phyloP scores from a whole-genome alignment of 305 asterid species.

The Solanum hybrid region DNA sequence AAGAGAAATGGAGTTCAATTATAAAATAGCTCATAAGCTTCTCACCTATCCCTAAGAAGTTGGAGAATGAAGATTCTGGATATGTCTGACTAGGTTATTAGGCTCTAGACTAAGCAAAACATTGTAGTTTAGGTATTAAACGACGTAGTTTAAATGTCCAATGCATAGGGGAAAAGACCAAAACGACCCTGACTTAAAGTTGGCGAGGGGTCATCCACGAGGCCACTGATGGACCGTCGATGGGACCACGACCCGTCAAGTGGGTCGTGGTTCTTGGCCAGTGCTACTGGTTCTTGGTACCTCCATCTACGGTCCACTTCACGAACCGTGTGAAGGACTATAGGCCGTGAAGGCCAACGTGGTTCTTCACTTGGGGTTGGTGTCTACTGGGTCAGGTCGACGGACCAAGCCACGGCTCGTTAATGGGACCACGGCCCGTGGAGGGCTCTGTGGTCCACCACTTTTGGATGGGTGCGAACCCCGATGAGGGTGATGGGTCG shows the following conservation, averaged over 20 bases:
- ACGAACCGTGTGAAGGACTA: not conserved
- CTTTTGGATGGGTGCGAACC: not conserved
- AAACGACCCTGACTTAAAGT: not conserved
- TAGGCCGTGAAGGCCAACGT: not conserved
- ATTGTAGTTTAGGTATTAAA: not conserved
- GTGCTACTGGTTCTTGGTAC: not conserved
- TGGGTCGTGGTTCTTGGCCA: not conserved
- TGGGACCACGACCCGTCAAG: not conserved
- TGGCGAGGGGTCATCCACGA: not conserved
- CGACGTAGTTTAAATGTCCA: not conserved
- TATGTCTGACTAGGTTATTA: too few species aligned
- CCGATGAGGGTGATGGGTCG: not conserved
- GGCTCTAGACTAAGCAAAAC: not conserved
- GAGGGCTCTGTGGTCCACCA: not conserved
- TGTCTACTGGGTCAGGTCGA: too few species aligned
- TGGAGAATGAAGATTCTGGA: not conserved
- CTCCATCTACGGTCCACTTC: not conserved
- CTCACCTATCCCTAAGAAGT: not conserved
- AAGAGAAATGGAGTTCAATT: not conserved
- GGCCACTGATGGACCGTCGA: not conserved
- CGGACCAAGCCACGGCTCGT: too few species aligned
- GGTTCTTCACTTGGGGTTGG: too few species aligned
- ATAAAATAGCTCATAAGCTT: not conserved
- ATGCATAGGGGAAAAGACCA: not conserved
- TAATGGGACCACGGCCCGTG: too few species aligned